These are phyloP conservation scores for Aspergillus novofumigatus DNA, from an alignment of 2,329 filamentous ascomycete genomes.

Conservation along the genomic window DNA sequence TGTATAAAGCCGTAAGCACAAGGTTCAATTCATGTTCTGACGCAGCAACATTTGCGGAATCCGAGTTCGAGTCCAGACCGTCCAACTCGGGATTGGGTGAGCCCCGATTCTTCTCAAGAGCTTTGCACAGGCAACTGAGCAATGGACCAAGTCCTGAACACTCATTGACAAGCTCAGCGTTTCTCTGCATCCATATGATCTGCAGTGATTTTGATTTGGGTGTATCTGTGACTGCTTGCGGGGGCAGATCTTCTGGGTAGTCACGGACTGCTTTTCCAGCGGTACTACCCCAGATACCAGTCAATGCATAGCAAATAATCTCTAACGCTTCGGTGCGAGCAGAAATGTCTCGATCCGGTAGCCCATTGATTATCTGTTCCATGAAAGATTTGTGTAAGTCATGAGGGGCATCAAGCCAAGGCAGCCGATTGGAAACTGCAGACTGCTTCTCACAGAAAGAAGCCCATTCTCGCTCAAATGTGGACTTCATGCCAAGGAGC, in stretches of 20 bases:
- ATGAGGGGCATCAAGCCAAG: constrained; percentile 65
- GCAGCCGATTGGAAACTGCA: constrained; percentile 37
- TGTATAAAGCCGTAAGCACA: constrained; percentile 41
- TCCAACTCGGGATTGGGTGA: constrained; percentile 20
- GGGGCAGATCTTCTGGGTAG: constrained; percentile 27
- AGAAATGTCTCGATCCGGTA: constrained; percentile 37
- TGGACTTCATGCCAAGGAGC: constrained; percentile 67
- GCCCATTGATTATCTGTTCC: constrained; percentile 30
- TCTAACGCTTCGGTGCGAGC: constrained; percentile 45
- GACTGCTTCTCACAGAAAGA: constrained; percentile 42
- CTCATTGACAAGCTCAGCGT: constrained; percentile 35
- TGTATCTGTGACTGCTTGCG: constrained; percentile 36
- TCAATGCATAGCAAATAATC: constrained; percentile 50
- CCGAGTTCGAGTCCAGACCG: constrained; percentile 28
- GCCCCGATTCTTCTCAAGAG: constrained; percentile 36
- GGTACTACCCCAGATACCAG: constrained; percentile 68
- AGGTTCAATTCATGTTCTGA: constrained; percentile 40
- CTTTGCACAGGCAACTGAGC: constrained; percentile 33
- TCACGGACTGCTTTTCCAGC: constrained; percentile 45
- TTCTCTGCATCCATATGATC: constrained; percentile 45
- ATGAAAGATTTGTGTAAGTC: constrained; percentile 46
- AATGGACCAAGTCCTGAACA: constrained; percentile 34
- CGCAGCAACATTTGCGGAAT: constrained; percentile 32
- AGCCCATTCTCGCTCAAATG: constrained; percentile 74
- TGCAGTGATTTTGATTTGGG: constrained; percentile 47